Evolutionary conservation across 2,329 filamentous ascomycete genomes (phyloP).

Genomic region (Parascedosporium putredinis): DNA sequence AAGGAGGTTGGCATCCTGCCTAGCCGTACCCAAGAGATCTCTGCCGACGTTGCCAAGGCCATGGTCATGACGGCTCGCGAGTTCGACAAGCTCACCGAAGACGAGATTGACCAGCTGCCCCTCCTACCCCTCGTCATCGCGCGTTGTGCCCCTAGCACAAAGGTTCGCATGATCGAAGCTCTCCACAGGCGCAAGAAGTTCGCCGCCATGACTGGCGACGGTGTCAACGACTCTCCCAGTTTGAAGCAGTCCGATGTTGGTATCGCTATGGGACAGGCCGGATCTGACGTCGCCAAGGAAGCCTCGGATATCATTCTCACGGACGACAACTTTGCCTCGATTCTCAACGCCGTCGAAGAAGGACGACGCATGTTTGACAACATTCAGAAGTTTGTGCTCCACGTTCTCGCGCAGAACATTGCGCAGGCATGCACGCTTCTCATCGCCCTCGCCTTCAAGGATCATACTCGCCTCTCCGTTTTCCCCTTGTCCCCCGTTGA

Average conservation of each 20-base stretch:
- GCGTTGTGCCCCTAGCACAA: slow-evolving; percentile 60
- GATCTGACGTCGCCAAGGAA: slow-evolving; percentile 60
- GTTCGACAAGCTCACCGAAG: slow-evolving; percentile 53
- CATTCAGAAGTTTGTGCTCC: slow-evolving; percentile 61
- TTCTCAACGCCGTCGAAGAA: slow-evolving; percentile 44
- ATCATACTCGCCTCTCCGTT: slow-evolving; percentile 48
- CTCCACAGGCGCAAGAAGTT: slow-evolving; percentile 54
- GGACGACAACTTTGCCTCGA: slow-evolving; percentile 52
- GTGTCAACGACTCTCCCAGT: slow-evolving; percentile 60
- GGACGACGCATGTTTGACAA: slow-evolving; percentile 60
- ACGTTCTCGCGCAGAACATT: slow-evolving; percentile 56
- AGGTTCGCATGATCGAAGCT: slow-evolving; percentile 67
- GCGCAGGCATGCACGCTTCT: slow-evolving; percentile 56
- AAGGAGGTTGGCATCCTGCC: slow-evolving; percentile 69
- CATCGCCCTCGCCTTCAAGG: slow-evolving; percentile 59
- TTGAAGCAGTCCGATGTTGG: slow-evolving; percentile 58
- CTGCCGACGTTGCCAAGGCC: slow-evolving; percentile 39
- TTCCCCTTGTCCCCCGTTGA: slow-evolving; percentile 62
- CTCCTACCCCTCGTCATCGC: slow-evolving; percentile 57
- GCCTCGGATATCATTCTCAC: slow-evolving; percentile 56
- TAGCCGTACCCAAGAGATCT: slow-evolving; percentile 24
- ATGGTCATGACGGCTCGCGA: slow-evolving; percentile 54
- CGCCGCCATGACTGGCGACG: slow-evolving; percentile 61
- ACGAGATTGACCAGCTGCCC: slow-evolving; percentile 51
- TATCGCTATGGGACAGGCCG: slow-evolving; percentile 60